These are phyloP conservation scores for Rosa lucieae DNA, from an alignment of 306 rosid species.

Conservation along the genomic window DNA sequence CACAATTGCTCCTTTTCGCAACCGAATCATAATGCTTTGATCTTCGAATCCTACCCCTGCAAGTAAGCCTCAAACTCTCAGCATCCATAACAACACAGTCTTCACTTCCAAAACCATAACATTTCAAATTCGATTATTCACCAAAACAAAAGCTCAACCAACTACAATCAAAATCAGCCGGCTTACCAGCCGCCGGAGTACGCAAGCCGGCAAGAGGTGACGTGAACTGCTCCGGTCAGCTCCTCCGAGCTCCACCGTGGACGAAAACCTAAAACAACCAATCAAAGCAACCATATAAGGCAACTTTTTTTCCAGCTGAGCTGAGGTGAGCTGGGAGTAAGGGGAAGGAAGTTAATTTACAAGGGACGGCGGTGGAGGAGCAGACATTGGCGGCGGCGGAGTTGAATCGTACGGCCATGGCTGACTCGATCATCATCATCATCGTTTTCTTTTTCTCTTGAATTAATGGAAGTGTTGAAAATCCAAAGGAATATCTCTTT, in stretches of 20 bases:
- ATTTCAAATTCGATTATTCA: neutral
- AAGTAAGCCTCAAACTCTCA: neutral
- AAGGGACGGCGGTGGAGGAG: conserved; percentile 38
- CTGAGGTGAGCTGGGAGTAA: neutral
- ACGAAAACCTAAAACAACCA: conserved; percentile 51
- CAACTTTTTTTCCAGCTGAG: too few species aligned
- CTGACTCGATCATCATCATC: conserved; percentile 56
- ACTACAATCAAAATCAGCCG: neutral
- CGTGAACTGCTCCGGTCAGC: conserved; percentile 36
- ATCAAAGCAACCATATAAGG: neutral
- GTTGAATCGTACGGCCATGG: conserved; percentile 67
- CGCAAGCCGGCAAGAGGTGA: conserved; percentile 53
- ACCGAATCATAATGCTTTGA: conserved; percentile 38
- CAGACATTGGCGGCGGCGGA: conserved; percentile 50
- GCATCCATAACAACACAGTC: neutral
- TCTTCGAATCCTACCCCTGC: conserved; percentile 55
- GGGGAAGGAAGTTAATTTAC: conserved; percentile 50
- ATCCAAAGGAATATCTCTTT: neutral
- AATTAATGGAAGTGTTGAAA: conserved; percentile 13
- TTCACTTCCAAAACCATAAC: neutral
- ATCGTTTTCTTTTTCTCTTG: neutral
- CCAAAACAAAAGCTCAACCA: neutral
- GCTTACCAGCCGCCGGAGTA: conserved; percentile 55
- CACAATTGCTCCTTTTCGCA: conserved; percentile 45
- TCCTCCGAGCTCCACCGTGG: conserved; percentile 79